phyloP scores from a whole-genome alignment of 257 asterid genomes.

The Solanum etuberosum region DNA sequence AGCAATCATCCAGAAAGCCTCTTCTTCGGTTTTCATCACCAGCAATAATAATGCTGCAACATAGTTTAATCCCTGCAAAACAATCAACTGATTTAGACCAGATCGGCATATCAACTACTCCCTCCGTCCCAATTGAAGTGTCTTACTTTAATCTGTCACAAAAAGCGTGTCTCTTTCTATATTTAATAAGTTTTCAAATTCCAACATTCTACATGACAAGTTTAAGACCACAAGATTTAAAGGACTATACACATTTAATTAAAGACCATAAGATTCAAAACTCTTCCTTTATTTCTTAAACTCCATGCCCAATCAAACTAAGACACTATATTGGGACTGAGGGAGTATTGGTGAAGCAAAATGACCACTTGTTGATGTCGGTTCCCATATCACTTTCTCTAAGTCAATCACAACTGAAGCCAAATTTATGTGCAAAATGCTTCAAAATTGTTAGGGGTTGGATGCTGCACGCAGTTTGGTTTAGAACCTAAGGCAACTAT shows the following conservation, averaged over 20 bases:
- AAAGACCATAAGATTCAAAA: background rate
- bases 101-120: background rate
- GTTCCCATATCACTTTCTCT: background rate
- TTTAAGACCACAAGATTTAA: background rate
- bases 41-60: slow-evolving; percentile 90
- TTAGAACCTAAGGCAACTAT: background rate
- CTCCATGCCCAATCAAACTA: background rate
- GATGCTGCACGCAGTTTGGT: background rate
- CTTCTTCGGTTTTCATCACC: slow-evolving; percentile 98
- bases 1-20: slow-evolving; percentile 99
- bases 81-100: background rate
- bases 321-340: background rate
- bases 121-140: background rate
- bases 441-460: background rate
- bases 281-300: background rate
- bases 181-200: background rate
- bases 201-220: background rate
- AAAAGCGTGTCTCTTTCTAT: background rate
- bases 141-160: background rate
- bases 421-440: background rate
- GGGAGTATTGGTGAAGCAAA: background rate
- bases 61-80: slow-evolving; percentile 79
- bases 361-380: background rate
- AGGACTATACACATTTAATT: background rate
- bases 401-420: background rate